Conservation (phyloP, 306 rosid species). For the Rosa chinensis region DNA sequence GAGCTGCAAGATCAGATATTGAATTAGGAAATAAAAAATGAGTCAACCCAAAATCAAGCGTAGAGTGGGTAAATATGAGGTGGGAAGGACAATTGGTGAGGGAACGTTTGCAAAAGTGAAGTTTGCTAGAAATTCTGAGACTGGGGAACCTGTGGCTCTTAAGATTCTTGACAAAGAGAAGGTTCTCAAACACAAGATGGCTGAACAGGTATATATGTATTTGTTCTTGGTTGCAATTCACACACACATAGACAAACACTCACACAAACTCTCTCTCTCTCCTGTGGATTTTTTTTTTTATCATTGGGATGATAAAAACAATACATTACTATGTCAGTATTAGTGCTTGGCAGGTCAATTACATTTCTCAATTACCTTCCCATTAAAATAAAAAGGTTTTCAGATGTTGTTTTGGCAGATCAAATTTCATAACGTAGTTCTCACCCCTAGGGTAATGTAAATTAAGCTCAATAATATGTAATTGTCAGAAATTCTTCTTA, state of each 20-base stretch:
- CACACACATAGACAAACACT: background rate
- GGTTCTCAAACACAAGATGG: constrained; percentile 97
- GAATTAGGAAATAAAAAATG: constrained; percentile 45
- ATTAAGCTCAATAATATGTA: background rate
- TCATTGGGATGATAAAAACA: background rate
- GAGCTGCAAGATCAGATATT: constrained; percentile 26
- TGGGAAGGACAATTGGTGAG: constrained; percentile 97
- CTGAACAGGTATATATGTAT: constrained; percentile 71
- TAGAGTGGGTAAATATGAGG: constrained; percentile 84
- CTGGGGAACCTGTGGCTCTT: constrained; percentile 72
- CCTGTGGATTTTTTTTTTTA: background rate
- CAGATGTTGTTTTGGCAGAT: background rate
- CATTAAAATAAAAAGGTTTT: background rate
- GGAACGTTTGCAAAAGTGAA: constrained; percentile 98
- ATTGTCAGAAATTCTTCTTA: background rate
- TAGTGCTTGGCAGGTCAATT: too few species aligned
- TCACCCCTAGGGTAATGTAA: background rate
- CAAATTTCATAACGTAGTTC: background rate
- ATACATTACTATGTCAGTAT: background rate
- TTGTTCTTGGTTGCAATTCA: constrained; percentile 6
- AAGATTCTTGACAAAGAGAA: constrained; percentile 96
- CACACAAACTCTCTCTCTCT: too few species aligned
- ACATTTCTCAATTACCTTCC: background rate
- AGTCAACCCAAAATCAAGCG: constrained; percentile 86
- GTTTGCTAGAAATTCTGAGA: constrained; percentile 81